Base-by-base conservation (phyloP, 371 early-diverging fungal species). In the Zychaea mexicana region DNA sequence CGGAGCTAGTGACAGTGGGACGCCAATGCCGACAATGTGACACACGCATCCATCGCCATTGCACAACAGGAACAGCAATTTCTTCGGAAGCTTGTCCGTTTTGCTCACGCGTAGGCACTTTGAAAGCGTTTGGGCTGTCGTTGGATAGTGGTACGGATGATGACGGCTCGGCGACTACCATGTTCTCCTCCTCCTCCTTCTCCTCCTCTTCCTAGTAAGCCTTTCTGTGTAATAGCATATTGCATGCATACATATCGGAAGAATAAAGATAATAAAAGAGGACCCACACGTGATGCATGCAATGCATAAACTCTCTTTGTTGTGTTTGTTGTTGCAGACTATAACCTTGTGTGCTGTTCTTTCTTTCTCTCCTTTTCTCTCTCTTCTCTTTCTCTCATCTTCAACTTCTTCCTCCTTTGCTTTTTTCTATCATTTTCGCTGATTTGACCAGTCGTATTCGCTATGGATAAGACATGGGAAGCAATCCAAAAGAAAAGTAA, bases 401-500 rank as follows among this genome's bases (percentile, higher is more conserved):
- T 36, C 52, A 52, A n/a, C n/a, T 52, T 52, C 52, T 27, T 26
- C 26, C 52, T 52, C 8, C 26, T 52, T 52, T 26, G n/a, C 52
- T 26, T 52, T 27, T 26, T 52, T 26, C 19, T 21, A 2, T 56
- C 22, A 12, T 56, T 21, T 36, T 33, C 24, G 28, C 36, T 21
- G 7, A 33, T 36, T 33, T 21, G 7, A 52, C 3, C 7, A 3
- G 5, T 28, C 17, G 28, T n/a, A 56, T 21, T 30, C 6, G 70
- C 85, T 32, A 86, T 90, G 89, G 92, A 90, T 63, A 85, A 82
- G 57, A 79, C 87, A 46, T 96, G 96, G 96, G 94, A 93, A 77
- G 72, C 68, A 9, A 92, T 94, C 47, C 96, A 96, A 73, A 87
- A 90, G 69, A 94, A 95, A 74, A 94, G 93, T 92, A 87, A 81